A percentile compares a stretch with the other conserved stretches of the same genome.
These are phyloP conservation scores for Saturnispora serradocipensis DNA, from an alignment of 805 yeast species.

Conservation along the genomic window DNA sequence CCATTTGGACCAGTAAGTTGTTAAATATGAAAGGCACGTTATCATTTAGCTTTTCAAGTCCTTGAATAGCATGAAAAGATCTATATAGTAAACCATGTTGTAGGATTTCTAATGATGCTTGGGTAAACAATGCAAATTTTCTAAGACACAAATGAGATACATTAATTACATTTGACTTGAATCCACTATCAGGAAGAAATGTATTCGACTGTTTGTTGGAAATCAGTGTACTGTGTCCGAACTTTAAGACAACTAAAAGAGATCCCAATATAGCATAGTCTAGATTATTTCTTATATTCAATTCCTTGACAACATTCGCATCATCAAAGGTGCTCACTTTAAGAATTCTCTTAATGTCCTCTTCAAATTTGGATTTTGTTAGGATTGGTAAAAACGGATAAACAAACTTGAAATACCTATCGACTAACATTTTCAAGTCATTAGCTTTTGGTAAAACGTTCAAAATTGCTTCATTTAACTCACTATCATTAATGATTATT, in stretches of 20 bases:
- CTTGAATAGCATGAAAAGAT: constrained; percentile 40
- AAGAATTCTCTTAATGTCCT: constrained; percentile 30
- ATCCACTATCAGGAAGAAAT: neutral
- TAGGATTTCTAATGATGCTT: constrained; percentile 39
- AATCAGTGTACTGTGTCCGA: constrained; percentile 26
- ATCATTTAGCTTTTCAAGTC: constrained; percentile 44
- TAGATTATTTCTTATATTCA: constrained; percentile 32
- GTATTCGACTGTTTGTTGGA: constrained; percentile 5
- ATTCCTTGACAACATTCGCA: constrained; percentile 14
- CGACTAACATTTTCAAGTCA: constrained; percentile 37
- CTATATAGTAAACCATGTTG: constrained; percentile 46
- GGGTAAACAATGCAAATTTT: constrained; percentile 41
- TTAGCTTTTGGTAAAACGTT: constrained; percentile 33
- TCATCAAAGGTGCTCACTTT: neutral
- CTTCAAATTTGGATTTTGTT: constrained; percentile 29
- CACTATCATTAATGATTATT: constrained; percentile 9
- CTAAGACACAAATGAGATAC: constrained; percentile 46
- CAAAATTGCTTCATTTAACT: constrained; percentile 23
- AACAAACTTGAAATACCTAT: constrained; percentile 35
- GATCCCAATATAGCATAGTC: constrained; percentile 42
- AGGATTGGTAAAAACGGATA: constrained; percentile 42
- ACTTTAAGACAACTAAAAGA: constrained; percentile 34
- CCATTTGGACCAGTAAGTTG: constrained; percentile 56
- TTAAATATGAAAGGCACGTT: constrained; percentile 48
- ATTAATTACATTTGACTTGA: constrained; percentile 22